phyloP scores from a whole-genome alignment of 176 grass and related monocot genomes.

The Calamus simplicifolius region DNA sequence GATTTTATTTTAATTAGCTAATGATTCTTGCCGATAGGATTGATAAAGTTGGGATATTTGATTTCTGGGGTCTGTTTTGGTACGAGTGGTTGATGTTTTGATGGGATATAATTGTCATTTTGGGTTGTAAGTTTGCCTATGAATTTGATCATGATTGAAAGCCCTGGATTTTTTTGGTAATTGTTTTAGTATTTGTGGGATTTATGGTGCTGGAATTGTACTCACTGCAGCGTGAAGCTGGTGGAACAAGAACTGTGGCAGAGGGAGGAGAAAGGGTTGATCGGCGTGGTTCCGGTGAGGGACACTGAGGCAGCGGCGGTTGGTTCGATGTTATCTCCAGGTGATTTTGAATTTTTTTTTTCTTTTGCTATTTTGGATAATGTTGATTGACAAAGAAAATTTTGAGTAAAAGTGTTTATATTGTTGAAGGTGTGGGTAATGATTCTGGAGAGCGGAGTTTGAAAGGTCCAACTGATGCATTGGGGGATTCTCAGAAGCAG shows the following conservation, averaged over 20 bases:
- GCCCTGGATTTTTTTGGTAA: too few species aligned
- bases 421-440: constrained; percentile 29
- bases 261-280: constrained; percentile 87
- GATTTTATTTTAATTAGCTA: too few species aligned
- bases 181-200: not conserved
- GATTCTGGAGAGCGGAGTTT: constrained; percentile 54
- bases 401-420: not conserved
- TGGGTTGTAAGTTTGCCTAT: too few species aligned
- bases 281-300: constrained; percentile 85
- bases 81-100: too few species aligned
- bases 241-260: constrained; percentile 99
- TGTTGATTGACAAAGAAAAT: not conserved
- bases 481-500: constrained; percentile 54
- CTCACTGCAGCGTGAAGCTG: constrained; percentile 69
- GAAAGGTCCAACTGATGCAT: constrained; percentile 37
- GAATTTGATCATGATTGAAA: too few species aligned
- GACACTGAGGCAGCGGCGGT: constrained; percentile 58
- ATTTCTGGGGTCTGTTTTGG: too few species aligned
- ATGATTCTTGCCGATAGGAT: too few species aligned
- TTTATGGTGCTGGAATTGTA: constrained; percentile 1
- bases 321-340: constrained; percentile 72
- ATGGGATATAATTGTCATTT: too few species aligned
- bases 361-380: constrained; percentile 2
- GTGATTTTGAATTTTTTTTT: constrained; percentile 26
- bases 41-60: too few species aligned